Base-by-base conservation (phyloP, 2,329 filamentous ascomycete genomes). In the Botrytis tulipae region DNA sequence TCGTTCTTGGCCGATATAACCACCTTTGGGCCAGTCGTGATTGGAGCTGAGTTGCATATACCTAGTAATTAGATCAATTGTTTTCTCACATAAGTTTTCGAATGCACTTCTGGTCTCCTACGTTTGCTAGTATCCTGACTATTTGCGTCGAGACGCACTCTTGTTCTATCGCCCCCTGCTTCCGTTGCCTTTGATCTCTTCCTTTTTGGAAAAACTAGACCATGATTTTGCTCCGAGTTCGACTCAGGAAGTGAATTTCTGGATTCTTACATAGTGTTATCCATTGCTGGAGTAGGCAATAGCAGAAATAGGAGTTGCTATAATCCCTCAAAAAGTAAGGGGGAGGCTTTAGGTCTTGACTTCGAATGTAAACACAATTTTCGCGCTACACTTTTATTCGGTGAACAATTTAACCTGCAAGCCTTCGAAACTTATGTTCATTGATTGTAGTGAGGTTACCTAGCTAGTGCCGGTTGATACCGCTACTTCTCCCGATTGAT, bases 11-110 rank as follows among this genome's bases (percentile, higher is more conserved):
- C 0, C 2, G 1, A 25, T 1, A 14, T 3, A 5, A 25, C 14
- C 3, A 7, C 14, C 0, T 12, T 14, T 61, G 4, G 1, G 32
- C 1, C 10, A 9, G 8, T 2, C 18, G 22, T 1, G 22, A 25
- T 8, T 3, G 22, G n/a, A 8, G 1, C 59, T 40, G 7, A 1
- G 22, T 25, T 40, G 14, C 7, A 37, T 16, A n/a, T 40, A 40
- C 37, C 37, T 40, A 40, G 37, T 40, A 35, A 3, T 61, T 16
- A 61, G 42, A 42, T 42, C 18, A 42, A 18, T 14, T 18, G 14
- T 42, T 42, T 42, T 42, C 40, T 42, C 40, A 42, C 12, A 42
- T 42, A 14, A 14, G 12, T 42, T 42, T 42, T 42, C 40, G 12
- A 4, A 42, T 42, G 14, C 14, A 14, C 3, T 42, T 42, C 40